These are phyloP conservation scores for Cystobasidium pallidum DNA, from an alignment of 1,284 basidiomycete species.

Conservation along the genomic window DNA sequence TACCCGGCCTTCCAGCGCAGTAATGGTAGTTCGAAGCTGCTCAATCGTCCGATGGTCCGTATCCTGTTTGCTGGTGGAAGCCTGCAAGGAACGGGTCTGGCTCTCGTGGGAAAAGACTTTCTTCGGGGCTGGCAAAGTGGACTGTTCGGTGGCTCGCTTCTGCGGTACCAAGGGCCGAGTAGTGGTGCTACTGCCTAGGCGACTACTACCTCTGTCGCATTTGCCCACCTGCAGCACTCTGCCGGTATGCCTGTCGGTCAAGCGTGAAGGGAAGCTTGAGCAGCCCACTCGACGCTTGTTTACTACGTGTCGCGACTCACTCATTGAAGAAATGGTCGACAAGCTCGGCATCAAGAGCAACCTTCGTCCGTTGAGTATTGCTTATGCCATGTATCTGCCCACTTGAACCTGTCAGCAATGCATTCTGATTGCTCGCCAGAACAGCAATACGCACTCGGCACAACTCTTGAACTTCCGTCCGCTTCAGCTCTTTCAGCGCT, in stretches of 20 bases:
- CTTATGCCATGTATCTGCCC: constrained; percentile 24
- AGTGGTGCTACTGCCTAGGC: constrained; percentile 21
- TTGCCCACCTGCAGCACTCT: constrained; percentile 25
- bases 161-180: constrained; percentile 23
- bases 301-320: constrained; percentile 18
- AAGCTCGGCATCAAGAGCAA: constrained; percentile 9
- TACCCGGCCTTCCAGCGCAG: background rate
- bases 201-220: constrained; percentile 13
- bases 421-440: background rate
- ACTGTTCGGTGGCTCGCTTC: constrained; percentile 21
- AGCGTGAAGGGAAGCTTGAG: background rate
- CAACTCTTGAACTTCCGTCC: constrained; percentile 26
- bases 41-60: background rate
- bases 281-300: constrained; percentile 5
- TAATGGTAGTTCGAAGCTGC: background rate
- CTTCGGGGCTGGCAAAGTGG: background rate
- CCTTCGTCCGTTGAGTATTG: constrained; percentile 19
- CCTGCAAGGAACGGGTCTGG: background rate
- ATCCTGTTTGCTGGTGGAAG: background rate
- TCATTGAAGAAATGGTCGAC: constrained; percentile 34
- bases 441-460: constrained; percentile 11
- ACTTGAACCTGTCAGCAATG: background rate
- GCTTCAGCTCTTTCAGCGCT: constrained; percentile 27
- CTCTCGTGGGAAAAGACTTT: background rate
- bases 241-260: constrained; percentile 23